phyloP scores from a whole-genome alignment of 2,329 filamentous ascomycete species.

The Epichloe uncinata region DNA sequence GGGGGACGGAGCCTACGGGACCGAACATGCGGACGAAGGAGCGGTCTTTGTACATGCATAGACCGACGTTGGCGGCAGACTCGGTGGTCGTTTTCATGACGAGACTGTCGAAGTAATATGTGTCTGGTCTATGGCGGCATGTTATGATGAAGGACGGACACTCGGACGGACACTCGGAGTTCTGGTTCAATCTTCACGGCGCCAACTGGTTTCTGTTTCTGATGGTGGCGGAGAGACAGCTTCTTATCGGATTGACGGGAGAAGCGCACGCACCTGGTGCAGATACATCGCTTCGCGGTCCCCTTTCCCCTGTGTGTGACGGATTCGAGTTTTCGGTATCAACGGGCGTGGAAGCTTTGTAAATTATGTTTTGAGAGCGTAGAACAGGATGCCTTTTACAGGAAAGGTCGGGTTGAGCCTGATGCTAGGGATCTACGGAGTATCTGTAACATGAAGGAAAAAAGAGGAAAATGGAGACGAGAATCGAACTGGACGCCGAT shows the following conservation, averaged over 20 bases:
- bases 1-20: slow-evolving; percentile 33
- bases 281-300: background rate
- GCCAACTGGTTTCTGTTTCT: background rate
- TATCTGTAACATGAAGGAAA: too few species aligned
- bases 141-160: too few species aligned
- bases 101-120: background rate
- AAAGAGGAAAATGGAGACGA: too few species aligned
- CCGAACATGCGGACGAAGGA: slow-evolving; percentile 77
- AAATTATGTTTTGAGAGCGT: too few species aligned
- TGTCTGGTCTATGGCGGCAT: background rate
- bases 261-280: background rate
- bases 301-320: background rate
- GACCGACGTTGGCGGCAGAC: slow-evolving; percentile 56
- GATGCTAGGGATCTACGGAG: too few species aligned
- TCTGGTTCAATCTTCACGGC: too few species aligned
- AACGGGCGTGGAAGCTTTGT: background rate
- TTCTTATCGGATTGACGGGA: background rate
- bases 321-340: too few species aligned
- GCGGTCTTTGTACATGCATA: slow-evolving; percentile 84
- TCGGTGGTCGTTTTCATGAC: background rate
- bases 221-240: background rate
- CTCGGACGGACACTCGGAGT: too few species aligned
- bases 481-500: too few species aligned
- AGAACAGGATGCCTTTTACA: background rate
- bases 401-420: too few species aligned